Evolutionary conservation across 306 rosid genomes (phyloP).

Genomic region (Malus sylvestris): DNA sequence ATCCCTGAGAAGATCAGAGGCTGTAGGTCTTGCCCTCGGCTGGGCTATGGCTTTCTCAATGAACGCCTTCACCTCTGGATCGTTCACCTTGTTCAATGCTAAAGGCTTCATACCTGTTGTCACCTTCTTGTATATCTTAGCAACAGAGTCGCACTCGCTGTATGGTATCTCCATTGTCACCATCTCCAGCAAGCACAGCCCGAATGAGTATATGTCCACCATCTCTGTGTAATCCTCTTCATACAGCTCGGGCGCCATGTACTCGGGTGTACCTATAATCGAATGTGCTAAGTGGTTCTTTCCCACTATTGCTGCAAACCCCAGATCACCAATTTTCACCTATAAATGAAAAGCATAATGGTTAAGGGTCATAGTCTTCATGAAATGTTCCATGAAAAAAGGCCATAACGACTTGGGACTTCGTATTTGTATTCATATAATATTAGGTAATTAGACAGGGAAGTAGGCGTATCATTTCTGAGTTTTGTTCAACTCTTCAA

Average conservation of each 20-base stretch:
- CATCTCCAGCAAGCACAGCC: conserved; percentile 94
- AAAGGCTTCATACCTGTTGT: conserved; percentile 64
- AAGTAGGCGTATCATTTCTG: not conserved
- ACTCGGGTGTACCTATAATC: conserved; percentile 83
- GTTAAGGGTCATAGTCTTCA: not conserved
- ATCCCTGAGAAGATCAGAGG: conserved; percentile 73
- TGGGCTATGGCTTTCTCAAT: conserved; percentile 76
- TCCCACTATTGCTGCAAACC: conserved; percentile 86
- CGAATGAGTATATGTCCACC: conserved; percentile 95
- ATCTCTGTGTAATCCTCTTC: conserved; percentile 94
- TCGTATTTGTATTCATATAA: not conserved
- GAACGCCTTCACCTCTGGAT: conserved; percentile 64
- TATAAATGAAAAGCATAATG: conserved; percentile 13
- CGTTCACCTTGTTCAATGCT: conserved; percentile 47
- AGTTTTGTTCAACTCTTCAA: not conserved
- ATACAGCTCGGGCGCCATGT: conserved; percentile 91
- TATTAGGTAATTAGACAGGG: not conserved
- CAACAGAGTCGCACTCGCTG: conserved; percentile 77
- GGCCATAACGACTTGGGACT: not conserved
- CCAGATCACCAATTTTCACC: conserved; percentile 90
- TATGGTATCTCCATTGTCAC: conserved; percentile 86
- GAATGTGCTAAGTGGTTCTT: conserved; percentile 79
- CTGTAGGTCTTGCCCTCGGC: conserved; percentile 88
- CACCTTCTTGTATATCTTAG: conserved; percentile 83
- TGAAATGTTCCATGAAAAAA: not conserved